Evolutionary conservation across 164 flowering plant genomes (phyloP).

Genomic region (Liriodendron chinense): DNA sequence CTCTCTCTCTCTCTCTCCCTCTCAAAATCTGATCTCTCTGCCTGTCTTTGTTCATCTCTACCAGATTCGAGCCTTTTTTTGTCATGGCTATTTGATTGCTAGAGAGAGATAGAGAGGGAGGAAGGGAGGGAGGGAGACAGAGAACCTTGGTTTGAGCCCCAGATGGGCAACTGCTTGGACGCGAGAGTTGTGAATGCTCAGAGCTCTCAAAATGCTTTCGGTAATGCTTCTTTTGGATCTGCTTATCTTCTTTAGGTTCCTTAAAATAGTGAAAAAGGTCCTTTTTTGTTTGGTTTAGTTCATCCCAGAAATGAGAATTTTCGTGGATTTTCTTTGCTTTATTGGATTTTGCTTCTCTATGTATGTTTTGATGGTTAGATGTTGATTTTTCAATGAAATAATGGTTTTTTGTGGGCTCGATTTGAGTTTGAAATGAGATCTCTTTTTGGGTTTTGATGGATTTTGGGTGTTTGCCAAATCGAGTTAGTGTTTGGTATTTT

Average conservation of each 20-base stretch:
- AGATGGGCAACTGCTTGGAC: slow-evolving; percentile 46
- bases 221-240: neutral
- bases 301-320: neutral
- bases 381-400: neutral
- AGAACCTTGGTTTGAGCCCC: neutral
- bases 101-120: neutral
- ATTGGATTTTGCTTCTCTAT: neutral
- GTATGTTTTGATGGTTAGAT: neutral
- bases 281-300: no score
- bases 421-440: no score
- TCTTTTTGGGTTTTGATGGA: neutral
- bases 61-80: neutral
- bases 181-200: slow-evolving; percentile 12
- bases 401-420: no score
- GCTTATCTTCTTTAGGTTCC: neutral
- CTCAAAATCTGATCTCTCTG: neutral
- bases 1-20: slow-evolving; percentile 7
- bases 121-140: neutral
- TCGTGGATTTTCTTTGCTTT: neutral
- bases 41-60: neutral
- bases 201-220: slow-evolving; percentile 9
- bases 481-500: neutral
- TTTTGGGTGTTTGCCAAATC: neutral
- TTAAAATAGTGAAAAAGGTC: neutral
- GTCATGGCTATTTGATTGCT: neutral